Evolutionary conservation across 2,329 filamentous ascomycete genomes (phyloP).

Genomic region (Remersonia thermophila): DNA sequence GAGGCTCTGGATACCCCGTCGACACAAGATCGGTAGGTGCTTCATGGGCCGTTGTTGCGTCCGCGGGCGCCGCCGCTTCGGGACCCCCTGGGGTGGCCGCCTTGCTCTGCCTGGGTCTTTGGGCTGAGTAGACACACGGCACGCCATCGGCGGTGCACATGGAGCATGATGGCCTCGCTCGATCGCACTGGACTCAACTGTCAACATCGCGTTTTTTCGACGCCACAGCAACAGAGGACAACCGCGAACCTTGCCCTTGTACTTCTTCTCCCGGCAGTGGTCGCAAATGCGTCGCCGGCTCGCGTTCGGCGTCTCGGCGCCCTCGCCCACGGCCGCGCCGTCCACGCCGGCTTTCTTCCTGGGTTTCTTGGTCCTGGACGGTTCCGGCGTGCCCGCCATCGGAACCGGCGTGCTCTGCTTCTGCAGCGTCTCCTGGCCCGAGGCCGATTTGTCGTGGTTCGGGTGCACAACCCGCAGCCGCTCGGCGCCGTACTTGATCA

Average conservation of each 20-base stretch:
- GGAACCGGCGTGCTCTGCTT: constrained; percentile 10
- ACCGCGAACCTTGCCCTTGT: constrained; percentile 24
- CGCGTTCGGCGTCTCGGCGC: constrained; percentile 6
- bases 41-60: constrained; percentile 6
- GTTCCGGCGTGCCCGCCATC: not conserved
- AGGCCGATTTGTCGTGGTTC: constrained; percentile 22
- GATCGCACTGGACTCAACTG: constrained; percentile 25
- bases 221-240: not conserved
- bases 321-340: constrained; percentile 1
- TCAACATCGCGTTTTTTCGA: constrained; percentile 13
- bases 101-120: constrained; percentile 15
- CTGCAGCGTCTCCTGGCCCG: constrained; percentile 16
- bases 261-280: constrained; percentile 24
- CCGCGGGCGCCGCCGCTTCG: not conserved
- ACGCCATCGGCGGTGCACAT: constrained; percentile 23
- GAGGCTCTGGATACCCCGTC: constrained; percentile 11
- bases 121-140: constrained; percentile 29
- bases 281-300: constrained; percentile 25
- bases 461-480: constrained; percentile 45
- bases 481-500: constrained; percentile 45
- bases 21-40: constrained; percentile 16
- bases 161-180: constrained; percentile 27
- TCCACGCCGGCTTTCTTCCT: constrained; percentile 16
- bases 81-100: constrained; percentile 7
- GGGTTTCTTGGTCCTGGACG: constrained; percentile 17